Conservation (phyloP, 2,329 filamentous ascomycete species). For the Phyllosticta citrichinensis region DNA sequence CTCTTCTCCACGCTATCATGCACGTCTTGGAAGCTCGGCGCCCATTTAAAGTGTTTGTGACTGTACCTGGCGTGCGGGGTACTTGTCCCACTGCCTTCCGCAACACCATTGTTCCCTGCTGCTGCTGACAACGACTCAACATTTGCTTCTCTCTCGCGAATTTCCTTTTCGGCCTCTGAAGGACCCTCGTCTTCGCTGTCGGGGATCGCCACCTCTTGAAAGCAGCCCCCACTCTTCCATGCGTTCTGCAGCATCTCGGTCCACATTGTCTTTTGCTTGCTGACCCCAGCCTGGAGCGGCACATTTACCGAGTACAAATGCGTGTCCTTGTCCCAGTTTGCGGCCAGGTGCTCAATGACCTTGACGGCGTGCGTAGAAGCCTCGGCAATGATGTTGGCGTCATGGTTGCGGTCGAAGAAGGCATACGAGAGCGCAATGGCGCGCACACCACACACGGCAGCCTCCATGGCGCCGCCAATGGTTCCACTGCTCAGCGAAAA, state of each 20-base stretch:
- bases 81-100: constrained; percentile 21
- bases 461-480: constrained; percentile 41
- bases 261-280: constrained; percentile 63
- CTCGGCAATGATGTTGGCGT: constrained; percentile 67
- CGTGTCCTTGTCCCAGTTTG: constrained; percentile 59
- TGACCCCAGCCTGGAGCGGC: constrained; percentile 69
- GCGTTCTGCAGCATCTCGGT: constrained; percentile 84
- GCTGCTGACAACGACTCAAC: constrained; percentile 32
- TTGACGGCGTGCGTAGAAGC: constrained; percentile 65
- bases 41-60: constrained; percentile 93
- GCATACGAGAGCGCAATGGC: constrained; percentile 83
- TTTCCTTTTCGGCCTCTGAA: constrained; percentile 60
- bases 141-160: constrained; percentile 53
- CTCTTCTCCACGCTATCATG: constrained; percentile 74
- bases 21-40: constrained; percentile 76
- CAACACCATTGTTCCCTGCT: constrained; percentile 20
- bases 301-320: constrained; percentile 92
- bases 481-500: constrained; percentile 41
- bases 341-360: constrained; percentile 68
- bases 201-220: constrained; percentile 64
- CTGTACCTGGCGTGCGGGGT: constrained; percentile 43
- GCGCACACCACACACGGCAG: constrained; percentile 35
- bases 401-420: constrained; percentile 78
- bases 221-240: constrained; percentile 68
- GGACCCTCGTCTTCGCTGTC: constrained; percentile 45